These are phyloP conservation scores for Cryptosporidium baileyi DNA, from an alignment of 169 alveolate species.

Conservation along the genomic window DNA sequence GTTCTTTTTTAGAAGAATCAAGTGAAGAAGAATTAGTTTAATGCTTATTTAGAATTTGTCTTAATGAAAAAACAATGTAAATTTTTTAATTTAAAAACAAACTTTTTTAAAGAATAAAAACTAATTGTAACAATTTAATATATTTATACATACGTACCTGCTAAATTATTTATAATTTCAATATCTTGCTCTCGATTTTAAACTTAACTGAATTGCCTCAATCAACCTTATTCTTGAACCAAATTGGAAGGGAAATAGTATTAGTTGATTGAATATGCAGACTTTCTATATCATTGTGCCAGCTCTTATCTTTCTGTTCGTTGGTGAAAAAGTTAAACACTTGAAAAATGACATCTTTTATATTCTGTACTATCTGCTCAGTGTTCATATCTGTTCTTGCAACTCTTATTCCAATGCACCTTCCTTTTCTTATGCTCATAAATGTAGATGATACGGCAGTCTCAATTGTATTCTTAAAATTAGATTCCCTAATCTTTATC, in stretches of 20 bases:
- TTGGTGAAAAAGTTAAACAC: constrained; percentile 59
- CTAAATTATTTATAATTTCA: too few relatives aligned
- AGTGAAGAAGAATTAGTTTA: constrained; percentile 30
- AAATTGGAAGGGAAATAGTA: constrained; percentile 74
- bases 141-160: too few relatives aligned
- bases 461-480: constrained; percentile 60
- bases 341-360: constrained; percentile 59
- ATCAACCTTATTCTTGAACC: constrained; percentile 38
- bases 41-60: background rate
- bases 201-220: too few relatives aligned
- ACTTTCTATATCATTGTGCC: constrained; percentile 70
- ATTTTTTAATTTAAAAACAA: too few relatives aligned
- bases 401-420: constrained; percentile 71
- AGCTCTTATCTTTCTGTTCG: constrained; percentile 16
- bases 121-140: too few relatives aligned
- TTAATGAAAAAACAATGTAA: background rate
- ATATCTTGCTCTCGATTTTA: too few relatives aligned
- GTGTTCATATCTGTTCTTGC: constrained; percentile 71
- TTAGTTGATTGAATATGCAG: constrained; percentile 74
- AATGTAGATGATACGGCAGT: constrained; percentile 67
- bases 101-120: too few relatives aligned
- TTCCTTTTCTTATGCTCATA: constrained; percentile 63
- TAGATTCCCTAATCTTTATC: constrained; percentile 17
- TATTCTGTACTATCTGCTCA: constrained; percentile 68
- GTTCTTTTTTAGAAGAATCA: constrained; percentile 47